Evolutionary conservation across 352 stramenopile species (phyloP), one percentile per base, ranked within the genome.

Genomic region (Globisporangium megalacanthum): DNA sequence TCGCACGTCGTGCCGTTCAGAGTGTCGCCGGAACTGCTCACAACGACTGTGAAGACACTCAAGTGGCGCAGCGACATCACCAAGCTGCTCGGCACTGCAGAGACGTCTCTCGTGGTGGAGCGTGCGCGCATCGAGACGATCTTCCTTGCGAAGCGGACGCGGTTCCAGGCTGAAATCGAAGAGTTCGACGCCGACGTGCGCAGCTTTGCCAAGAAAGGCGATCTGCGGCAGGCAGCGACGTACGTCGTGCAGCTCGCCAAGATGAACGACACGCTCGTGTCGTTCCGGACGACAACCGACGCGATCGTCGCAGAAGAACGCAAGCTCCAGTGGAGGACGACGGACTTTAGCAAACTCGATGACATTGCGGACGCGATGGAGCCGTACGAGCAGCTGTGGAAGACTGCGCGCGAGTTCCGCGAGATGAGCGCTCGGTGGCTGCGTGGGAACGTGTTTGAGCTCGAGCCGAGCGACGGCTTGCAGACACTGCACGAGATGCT

Each of bases 301-400:
- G 65, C 72, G 1, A 80, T 92, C 39, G 50, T 64, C 0, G 67
- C 82, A 14, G 81, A 92, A 56, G 83, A 93, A 47, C 49, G 57
- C 3, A 88, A 86, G 49, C 52, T 91, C 3, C 65, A 85, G 35
- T 93, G 79, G 83, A 82, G 87, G 17, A 56, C 68, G 4, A 90
- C 73, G 0, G 81, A 92, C 29, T 90, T 90, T 36, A 65, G 74
- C 53, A 85, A 83, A 45, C 62, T 93, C 3, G 83, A 92, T 42
- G 79, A 88, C 33, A 87, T 93, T 20, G 76, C 75, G 0, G 75
- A 89, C 52, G 79, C 79, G 15, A 79, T 92, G 64, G 75, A 83
- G 19, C 81, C 83, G 3, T 92, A 89, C 54, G 80, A 93, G 11
- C 71, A 88, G 25, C 59, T 93, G 15, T 93, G 83, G 83, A 76